Evolutionary conservation across 2,329 filamentous ascomycete genomes (phyloP).

Genomic region (Orbilia quercus): DNA sequence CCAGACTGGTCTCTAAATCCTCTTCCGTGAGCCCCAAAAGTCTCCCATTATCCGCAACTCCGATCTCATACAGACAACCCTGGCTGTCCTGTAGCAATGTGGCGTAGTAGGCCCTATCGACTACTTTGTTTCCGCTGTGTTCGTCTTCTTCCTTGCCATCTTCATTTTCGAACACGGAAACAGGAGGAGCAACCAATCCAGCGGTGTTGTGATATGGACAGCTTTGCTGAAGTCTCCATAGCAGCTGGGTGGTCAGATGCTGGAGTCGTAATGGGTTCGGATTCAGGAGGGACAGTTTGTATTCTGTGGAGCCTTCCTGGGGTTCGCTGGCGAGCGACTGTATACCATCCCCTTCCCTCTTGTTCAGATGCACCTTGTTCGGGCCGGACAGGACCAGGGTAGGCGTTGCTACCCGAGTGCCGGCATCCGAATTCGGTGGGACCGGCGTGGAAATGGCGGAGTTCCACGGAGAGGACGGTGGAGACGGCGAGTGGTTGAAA

Average conservation of each 20-base stretch:
- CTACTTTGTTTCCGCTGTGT: conserved; percentile 67
- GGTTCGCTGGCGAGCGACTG: conserved; percentile 87
- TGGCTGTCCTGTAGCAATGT: conserved; percentile 90
- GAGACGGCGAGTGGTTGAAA: conserved; percentile 85
- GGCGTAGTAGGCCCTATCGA: conserved; percentile 64
- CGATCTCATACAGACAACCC: conserved; percentile 94
- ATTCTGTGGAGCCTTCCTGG: conserved; percentile 93
- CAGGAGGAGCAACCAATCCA: conserved; percentile 66
- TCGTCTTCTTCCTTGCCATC: conserved; percentile 65
- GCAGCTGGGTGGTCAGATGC: conserved; percentile 90
- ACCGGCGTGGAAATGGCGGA: conserved; percentile 68
- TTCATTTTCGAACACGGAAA: conserved; percentile 63
- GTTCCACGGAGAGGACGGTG: conserved; percentile 88
- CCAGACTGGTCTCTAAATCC: conserved; percentile 90
- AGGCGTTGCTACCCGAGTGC: conserved; percentile 63
- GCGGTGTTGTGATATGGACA: conserved; percentile 78
- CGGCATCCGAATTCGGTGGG: conserved; percentile 57
- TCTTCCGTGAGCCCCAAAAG: conserved; percentile 88
- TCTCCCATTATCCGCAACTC: conserved; percentile 91
- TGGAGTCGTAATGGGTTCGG: conserved; percentile 72
- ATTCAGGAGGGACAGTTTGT: conserved; percentile 82
- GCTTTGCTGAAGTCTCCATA: conserved; percentile 95
- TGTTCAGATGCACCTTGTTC: conserved; percentile 58
- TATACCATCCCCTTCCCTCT: conserved; percentile 71
- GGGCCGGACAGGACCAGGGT: conserved; percentile 57